Evolutionary conservation across 139 green algal species (phyloP), one percentile per base, ranked within the genome.

Genomic region (Helicosporidium sp.): DNA sequence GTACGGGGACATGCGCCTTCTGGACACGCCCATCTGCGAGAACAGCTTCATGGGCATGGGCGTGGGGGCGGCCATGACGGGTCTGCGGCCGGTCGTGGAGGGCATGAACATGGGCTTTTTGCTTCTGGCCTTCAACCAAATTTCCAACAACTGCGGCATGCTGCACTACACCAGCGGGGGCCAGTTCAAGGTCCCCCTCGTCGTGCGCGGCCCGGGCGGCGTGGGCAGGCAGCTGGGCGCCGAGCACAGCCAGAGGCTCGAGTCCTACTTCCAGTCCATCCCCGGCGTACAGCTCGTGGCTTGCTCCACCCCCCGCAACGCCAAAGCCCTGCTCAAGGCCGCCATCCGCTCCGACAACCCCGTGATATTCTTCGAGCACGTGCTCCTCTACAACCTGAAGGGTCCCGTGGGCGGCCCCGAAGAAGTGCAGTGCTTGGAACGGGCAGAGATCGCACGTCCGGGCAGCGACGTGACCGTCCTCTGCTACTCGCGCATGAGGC

Each of bases 81-180:
- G 86, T 3, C 72, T 94, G 68, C 64, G 86, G 12, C 82, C 83
- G 20, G 89, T 96, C 51, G 75, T 96, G 27, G 86, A 96, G 73
- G 80, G 84, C 65, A 96, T 96, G 86, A 96, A 96, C 77, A 94
- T 94, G 79, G 83, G 83, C 46, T 96, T 96, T 66, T 62, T 94
- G 43, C 75, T 94, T 44, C 74, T 94, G 43, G 84, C 84, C n/a
- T 94, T 92, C 77, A 94, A 94, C 76, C 84, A 94, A 61, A 94
- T 94, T 64, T 93, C 83, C 50, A 94, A 94, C 78, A 94, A 94
- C 69, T 82, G 74, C 54, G 84, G 84, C 55, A 94, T 94, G 84
- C 70, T 94, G 52, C 84, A 94, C 64, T 94, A 94, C 74, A 96
- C 86, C 34, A 80, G 64, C 7, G 86, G 86, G 18, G 86, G 86